A percentile compares a stretch with the other conserved stretches of the same genome.
These are phyloP conservation scores for Pseudisothecium myosuroides DNA, from an alignment of 225 moss, liverwort and hornwort genomes.

Conservation along the genomic window DNA sequence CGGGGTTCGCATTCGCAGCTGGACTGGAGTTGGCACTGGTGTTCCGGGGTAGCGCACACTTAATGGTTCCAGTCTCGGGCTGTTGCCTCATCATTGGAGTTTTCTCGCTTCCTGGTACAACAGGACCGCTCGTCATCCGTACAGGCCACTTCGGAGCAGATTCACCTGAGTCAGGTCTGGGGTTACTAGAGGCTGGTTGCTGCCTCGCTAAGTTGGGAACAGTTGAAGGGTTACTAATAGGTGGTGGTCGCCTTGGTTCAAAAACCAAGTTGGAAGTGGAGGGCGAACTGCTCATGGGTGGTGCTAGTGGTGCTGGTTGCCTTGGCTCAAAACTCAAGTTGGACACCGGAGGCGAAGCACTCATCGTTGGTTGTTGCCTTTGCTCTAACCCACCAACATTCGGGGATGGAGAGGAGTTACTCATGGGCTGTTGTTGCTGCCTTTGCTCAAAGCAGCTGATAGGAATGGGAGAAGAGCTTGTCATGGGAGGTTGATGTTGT, in stretches of 20 bases:
- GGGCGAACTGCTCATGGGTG: neutral
- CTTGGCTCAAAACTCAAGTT: neutral
- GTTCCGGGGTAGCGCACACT: conserved; percentile 25
- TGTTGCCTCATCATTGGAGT: conserved; percentile 15
- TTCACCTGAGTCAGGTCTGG: conserved; percentile 11
- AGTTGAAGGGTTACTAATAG: neutral
- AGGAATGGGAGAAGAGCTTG: conserved; percentile 1
- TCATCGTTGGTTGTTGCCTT: conserved; percentile 1
- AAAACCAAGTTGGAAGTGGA: neutral
- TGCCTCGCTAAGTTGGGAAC: neutral
- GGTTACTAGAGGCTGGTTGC: conserved; percentile 3
- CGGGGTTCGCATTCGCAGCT: neutral
- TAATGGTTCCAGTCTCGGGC: conserved; percentile 17
- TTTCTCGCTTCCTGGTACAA: conserved; percentile 14
- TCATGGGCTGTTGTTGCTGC: neutral
- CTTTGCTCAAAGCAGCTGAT: neutral
- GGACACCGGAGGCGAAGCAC: neutral
- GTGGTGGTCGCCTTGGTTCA: conserved; percentile 8
- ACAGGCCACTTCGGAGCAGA: conserved; percentile 14
- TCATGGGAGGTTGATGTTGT: conserved; percentile 6
- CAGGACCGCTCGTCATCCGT: conserved; percentile 4
- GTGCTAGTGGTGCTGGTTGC: neutral
- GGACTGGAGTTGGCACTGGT: neutral
- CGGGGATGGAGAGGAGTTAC: neutral
- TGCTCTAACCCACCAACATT: conserved; percentile 1